Base-by-base conservation (phyloP, 1,284 basidiomycete species). In the Moniliella sp. region DNA sequence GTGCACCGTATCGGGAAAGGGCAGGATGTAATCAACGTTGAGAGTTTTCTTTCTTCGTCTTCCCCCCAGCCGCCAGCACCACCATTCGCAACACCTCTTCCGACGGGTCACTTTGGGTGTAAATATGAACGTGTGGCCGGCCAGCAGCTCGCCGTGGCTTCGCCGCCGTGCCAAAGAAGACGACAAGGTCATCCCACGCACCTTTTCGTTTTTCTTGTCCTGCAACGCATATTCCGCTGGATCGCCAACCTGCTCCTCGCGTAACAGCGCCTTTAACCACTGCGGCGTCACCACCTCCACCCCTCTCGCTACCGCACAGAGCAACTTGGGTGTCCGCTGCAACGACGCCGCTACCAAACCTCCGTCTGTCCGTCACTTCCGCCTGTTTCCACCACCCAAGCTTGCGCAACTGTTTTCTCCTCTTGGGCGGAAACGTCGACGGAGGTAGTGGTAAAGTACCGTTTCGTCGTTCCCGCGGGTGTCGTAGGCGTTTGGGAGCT, bases 321-420 rank as follows among this genome's bases (percentile, higher is more conserved):
- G 30, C 40, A 42, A 39, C 32, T 42, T 42, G 23, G 39, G 37
- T n/a, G 40, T 42, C 26, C 40, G 37, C 14, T 33, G 37, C 8
- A 42, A 30, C 3, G 23, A 15, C 18, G 33, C 28, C 11, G 40
- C 40, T 15, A 42, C 40, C 15, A 42, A 32, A 35, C 34, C 15
- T 32, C 35, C 12, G 37, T 37, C 15, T 33, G 21, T n/a, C 21
- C 14, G 26, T 13, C 15, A 42, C 35, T 14, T 36, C 25, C 26
- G 39, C 40, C 11, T 34, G 35, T 16, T 29, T 31, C 5, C 11
- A n/a, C 16, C 35, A 19, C 5, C 27, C 25, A 9, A 42, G 29
- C 8, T 28, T 28, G 17, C 8, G 33, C 29, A 4, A 42, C 34
- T 17, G 28, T 19, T n/a, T 27, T 27, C 10, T 13, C 8, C 25